Evolutionary conservation across 1,284 basidiomycete genomes (phyloP).

Genomic region (Tilletia walkeri): DNA sequence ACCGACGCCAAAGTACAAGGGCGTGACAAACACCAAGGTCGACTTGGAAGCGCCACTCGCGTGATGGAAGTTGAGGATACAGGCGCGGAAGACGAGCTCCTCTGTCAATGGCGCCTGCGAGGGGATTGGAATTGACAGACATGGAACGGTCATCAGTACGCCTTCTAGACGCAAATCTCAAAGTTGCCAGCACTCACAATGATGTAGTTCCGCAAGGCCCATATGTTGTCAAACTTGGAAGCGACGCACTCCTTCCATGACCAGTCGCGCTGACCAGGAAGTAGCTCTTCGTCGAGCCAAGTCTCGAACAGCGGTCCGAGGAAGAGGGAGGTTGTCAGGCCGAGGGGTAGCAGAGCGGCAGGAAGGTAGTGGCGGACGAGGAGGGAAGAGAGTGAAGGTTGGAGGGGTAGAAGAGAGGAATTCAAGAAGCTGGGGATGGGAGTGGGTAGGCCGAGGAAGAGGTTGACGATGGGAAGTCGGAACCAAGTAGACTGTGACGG

Average conservation of each 20-base stretch:
- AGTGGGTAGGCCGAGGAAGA: conserved; percentile 36
- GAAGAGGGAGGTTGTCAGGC: conserved; percentile 77
- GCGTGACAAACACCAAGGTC: conserved; percentile 74
- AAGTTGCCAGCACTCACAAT: conserved; percentile 63
- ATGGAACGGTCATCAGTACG: neutral
- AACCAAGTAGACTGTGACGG: conserved; percentile 18
- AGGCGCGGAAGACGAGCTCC: conserved; percentile 86
- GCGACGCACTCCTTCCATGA: conserved; percentile 55
- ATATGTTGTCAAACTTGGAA: conserved; percentile 61
- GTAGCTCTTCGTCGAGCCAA: conserved; percentile 61
- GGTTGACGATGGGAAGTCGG: conserved; percentile 24
- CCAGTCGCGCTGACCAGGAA: conserved; percentile 65
- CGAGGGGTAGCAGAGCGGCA: conserved; percentile 59
- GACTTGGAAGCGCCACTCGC: conserved; percentile 65
- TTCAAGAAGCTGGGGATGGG: conserved; percentile 33
- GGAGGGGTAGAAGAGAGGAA: conserved; percentile 31
- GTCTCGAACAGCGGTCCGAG: conserved; percentile 73
- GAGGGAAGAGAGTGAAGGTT: conserved; percentile 25
- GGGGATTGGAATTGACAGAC: neutral
- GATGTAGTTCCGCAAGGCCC: conserved; percentile 73
- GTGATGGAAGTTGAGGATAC: conserved; percentile 72
- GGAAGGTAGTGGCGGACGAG: conserved; percentile 17
- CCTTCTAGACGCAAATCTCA: neutral
- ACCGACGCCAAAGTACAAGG: conserved; percentile 76
- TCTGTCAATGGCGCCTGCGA: conserved; percentile 82